Evolutionary conservation across 1,139 yeast genomes (phyloP), one percentile per base, ranked within the genome.

Genomic region (Blastobotrys elegans): DNA sequence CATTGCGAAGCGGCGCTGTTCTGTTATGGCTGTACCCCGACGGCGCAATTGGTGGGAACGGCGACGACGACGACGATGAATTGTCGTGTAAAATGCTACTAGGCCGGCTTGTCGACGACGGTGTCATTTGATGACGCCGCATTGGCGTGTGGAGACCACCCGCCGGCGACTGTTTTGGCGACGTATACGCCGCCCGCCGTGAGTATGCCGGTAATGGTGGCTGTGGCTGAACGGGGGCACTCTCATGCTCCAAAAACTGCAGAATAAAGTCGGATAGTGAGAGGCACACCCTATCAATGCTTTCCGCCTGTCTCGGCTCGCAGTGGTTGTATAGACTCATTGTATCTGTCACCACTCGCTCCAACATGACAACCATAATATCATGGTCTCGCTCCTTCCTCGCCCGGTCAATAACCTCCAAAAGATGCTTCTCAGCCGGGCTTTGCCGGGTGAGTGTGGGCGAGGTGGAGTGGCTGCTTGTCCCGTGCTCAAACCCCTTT

Each of bases 251-350:
- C 24, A 53, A 24, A 16, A 40, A 51, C 34, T 58, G 59, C 11
- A 54, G 37, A 18, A 61, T 48, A 44, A 53, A 60, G 30, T 60
- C 63, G 8, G 62, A 52, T 38, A 61, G 48, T 7, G 64, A 60
- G 8, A 61, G 49, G 35, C 62, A 59, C 7, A 56, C 55, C 34
- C 55, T 49, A 48, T 59, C 63, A 8, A 58, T 50, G 16, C 56
- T 40, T 21, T 49, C 53, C 7, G 44, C 24, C 27, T 49, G 52
- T 10, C 41, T 42, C 14, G 41, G 37, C 10, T 45, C 52, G 16
- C 40, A 27, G n/a, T 40, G 47, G 40, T 53, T 53, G 41, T 57
- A 56, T 4, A 56, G 51, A n/a, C 51, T 45, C 48, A 58, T 55
- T 7, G 56, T 53, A 37, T 59, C 62, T 1, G 53, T 51, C 16